Conservation (phyloP, 75 land plant genomes). For the Gnetum montanum region DNA sequence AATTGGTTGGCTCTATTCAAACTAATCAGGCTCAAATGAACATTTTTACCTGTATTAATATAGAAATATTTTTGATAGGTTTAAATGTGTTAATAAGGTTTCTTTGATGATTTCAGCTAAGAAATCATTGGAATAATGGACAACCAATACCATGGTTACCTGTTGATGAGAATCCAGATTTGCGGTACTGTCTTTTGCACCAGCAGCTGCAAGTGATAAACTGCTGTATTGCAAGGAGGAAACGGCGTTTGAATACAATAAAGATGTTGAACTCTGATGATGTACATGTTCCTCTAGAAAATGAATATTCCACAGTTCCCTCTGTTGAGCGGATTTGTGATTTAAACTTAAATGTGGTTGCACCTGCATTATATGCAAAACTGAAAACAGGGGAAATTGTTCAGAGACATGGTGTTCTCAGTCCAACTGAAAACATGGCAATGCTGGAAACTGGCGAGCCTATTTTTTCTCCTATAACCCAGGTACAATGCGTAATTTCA, state of each 20-base stretch:
- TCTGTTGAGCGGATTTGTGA: background rate
- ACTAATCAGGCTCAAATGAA: background rate
- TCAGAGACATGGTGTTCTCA: conserved; percentile 72
- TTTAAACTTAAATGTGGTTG: conserved; percentile 4
- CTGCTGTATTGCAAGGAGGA: conserved; percentile 85
- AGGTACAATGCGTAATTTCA: conserved; percentile 38
- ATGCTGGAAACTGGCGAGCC: conserved; percentile 95
- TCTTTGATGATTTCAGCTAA: conserved; percentile 39
- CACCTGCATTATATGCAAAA: conserved; percentile 40
- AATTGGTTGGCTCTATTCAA: background rate
- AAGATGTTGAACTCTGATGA: conserved; percentile 41
- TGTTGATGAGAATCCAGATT: conserved; percentile 65
- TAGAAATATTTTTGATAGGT: background rate
- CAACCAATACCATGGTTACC: conserved; percentile 74
- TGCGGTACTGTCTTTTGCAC: conserved; percentile 73
- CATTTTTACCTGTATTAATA: background rate
- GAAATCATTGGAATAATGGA: conserved; percentile 66
- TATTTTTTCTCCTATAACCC: conserved; percentile 71
- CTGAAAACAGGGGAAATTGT: conserved; percentile 42
- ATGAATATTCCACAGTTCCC: conserved; percentile 5
- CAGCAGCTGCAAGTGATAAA: conserved; percentile 88
- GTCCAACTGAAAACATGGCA: conserved; percentile 37
- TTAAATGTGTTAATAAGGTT: too few species aligned
- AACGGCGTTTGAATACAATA: conserved; percentile 38
- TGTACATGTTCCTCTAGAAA: conserved; percentile 11